Base-by-base conservation (phyloP, 106 monocot genomes). In the Posidonia australis region DNA sequence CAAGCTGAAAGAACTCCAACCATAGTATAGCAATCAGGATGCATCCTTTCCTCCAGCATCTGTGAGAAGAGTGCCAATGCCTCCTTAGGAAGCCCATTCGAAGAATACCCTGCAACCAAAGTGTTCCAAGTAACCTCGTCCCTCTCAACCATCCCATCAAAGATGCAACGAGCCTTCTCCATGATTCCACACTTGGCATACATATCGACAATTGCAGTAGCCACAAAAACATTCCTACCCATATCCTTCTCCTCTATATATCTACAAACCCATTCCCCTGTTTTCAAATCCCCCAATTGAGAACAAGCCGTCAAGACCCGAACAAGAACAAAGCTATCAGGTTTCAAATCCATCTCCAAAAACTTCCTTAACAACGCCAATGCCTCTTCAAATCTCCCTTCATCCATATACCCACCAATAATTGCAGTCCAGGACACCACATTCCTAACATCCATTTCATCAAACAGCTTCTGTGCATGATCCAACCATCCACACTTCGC, bases 121-220 rank as follows among this genome's bases (percentile, higher is more conserved):
- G 77, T 75, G 51, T 81, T 86, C 91, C 91, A 92, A n/a, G 81
- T 60, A 20, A 92, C 79, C 13, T 81, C 81, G 62, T 92, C 86
- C 63, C 65, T 81, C 26, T 75, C 71, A 14, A n/a, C 29, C 83
- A 92, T 86, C 43, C 51, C 47, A 44, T 92, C 81, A 51, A 92
- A 91, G 5, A 82, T 79, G 1, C n/a, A 0, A 7, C 77, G 65
- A 9, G 91, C 86, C 26, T 46, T 74, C 44, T 76, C 77, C 81
- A 84, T 81, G 44, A 42, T 73, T 46, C 91, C 91, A 49, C 83
- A 92, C 63, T 92, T 92, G 4, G 72, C 67, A 66, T 86, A 86
- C 84, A 92, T 72, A 67, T 86, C 86, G 27, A 92, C 60, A 1
- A 84, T 69, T 3, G 91, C 64, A n/a, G 86, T 92, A 0, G 77